Conservation (phyloP, 2,329 filamentous ascomycete genomes). For the Microsporum audouinii region DNA sequence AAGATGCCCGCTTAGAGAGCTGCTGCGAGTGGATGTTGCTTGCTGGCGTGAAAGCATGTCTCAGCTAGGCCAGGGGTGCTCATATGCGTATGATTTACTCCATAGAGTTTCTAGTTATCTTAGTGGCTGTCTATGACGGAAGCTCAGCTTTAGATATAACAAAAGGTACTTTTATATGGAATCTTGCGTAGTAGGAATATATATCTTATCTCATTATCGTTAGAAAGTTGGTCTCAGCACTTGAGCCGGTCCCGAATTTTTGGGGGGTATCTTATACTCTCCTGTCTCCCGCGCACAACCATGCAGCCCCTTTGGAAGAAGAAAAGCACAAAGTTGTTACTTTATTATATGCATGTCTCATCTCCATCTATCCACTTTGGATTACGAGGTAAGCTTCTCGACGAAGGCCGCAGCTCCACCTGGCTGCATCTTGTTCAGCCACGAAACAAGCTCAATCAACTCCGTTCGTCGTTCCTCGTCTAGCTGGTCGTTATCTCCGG, state of each 20-base stretch:
- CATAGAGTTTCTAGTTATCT: no score
- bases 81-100: background rate
- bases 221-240: background rate
- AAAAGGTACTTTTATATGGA: background rate
- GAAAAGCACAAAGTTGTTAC: background rate
- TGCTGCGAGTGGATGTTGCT: background rate
- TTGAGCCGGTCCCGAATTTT: background rate
- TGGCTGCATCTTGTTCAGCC: constrained; percentile 36
- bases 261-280: background rate
- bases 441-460: constrained; percentile 38
- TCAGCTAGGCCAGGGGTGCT: background rate
- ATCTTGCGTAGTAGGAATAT: background rate
- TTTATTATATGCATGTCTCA: background rate
- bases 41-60: background rate
- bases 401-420: constrained; percentile 28
- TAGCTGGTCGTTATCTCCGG: constrained; percentile 35
- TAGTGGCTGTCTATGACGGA: no score
- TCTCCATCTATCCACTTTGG: background rate
- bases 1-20: background rate
- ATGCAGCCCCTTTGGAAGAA: background rate
- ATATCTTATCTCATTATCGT: constrained; percentile 5
- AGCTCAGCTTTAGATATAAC: background rate
- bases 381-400: constrained; percentile 18
- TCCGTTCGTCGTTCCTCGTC: constrained; percentile 38
- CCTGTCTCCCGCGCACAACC: background rate